Base-by-base conservation (phyloP, 192 early-diverging fungal genomes). In the Dispira parvispora region DNA sequence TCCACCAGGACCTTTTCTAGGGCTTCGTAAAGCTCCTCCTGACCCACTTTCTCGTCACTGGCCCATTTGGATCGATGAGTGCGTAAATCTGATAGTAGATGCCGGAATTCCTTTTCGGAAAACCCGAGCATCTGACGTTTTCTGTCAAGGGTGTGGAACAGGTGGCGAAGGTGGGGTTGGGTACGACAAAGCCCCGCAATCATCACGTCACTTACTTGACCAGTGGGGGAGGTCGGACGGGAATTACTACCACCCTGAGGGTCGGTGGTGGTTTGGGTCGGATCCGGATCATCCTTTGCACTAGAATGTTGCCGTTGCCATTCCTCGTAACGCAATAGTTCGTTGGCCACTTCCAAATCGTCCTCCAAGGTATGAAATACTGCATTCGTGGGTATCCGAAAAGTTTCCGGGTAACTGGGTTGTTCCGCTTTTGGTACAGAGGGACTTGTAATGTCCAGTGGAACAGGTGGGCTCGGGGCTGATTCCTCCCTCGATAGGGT, bases 21-120 rank as follows among this genome's bases (percentile, higher is more conserved):
- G 26, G 84, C 87, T 61, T 89, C 87, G 68, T 94, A 94, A n/a
- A 98, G 73, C 66, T 89, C 81, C 55, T 90, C 92, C 69, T 96
- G 95, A 0, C 90, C 90, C 23, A 92, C 75, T 10, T 81, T 80
- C 54, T 90, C 85, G 45, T 90, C 85, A 62, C 84, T 89, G 0
- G 88, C 86, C 92, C 92, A 95, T 73, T 92, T 92, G 46, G 87
- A 87, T 63, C 86, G 77, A 63, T 84, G 82, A 25, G 88, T 87
- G 32, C 84, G 80, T 14, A 90, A 79, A 65, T 90, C 87, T 0
- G 81, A 82, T 23, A 95, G 68, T 25, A 95, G 69, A 38, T 80
- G 77, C 64, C 81, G 80, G 52, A 95, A 69, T 64, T 88, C 85
- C 9, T 80, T 80, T 44, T 84, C 83, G 38, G 82, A 74, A 64